A percentile compares a stretch with the other conserved stretches of the same genome.
These are phyloP conservation scores for Ustulina deusta DNA, from an alignment of 2,329 filamentous ascomycete species.

Conservation along the genomic window DNA sequence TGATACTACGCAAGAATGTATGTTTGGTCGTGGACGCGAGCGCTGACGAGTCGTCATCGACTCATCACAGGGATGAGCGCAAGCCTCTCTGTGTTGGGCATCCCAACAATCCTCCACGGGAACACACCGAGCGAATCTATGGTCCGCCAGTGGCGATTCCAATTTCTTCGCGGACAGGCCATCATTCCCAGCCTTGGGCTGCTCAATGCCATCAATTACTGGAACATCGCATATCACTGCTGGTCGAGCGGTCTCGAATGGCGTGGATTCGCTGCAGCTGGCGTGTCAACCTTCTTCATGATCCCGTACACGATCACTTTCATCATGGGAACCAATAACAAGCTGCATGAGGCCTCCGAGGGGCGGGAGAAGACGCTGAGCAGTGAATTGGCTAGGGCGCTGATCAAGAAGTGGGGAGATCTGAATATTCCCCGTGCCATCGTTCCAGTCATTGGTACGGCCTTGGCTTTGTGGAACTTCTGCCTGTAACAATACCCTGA, in stretches of 20 bases:
- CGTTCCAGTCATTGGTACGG: conserved; percentile 48
- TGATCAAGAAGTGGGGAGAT: conserved; percentile 47
- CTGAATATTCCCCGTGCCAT: conserved; percentile 46
- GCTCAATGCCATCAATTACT: conserved; percentile 41
- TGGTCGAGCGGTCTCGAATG: conserved; percentile 41
- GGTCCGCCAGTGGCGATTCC: conserved; percentile 44
- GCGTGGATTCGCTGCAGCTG: conserved; percentile 44
- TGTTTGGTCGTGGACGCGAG: not conserved
- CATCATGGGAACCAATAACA: conserved; percentile 40
- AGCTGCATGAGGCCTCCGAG: conserved; percentile 37
- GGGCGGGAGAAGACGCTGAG: conserved; percentile 41
- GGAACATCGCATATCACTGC: conserved; percentile 38
- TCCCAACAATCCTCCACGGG: conserved; percentile 39
- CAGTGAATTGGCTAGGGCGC: conserved; percentile 42
- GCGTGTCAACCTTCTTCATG: conserved; percentile 42
- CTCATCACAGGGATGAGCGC: conserved; percentile 38
- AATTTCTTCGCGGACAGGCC: conserved; percentile 39
- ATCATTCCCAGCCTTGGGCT: conserved; percentile 37
- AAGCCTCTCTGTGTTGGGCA: conserved; percentile 37
- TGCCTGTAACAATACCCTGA: conserved; percentile 28
- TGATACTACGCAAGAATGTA: not conserved
- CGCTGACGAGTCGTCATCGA: conserved; percentile 21
- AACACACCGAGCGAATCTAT: conserved; percentile 40
- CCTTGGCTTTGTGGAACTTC: conserved; percentile 49
- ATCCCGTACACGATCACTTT: conserved; percentile 43